Conservation (phyloP, 257 asterid species). For the Datura wrightii region DNA sequence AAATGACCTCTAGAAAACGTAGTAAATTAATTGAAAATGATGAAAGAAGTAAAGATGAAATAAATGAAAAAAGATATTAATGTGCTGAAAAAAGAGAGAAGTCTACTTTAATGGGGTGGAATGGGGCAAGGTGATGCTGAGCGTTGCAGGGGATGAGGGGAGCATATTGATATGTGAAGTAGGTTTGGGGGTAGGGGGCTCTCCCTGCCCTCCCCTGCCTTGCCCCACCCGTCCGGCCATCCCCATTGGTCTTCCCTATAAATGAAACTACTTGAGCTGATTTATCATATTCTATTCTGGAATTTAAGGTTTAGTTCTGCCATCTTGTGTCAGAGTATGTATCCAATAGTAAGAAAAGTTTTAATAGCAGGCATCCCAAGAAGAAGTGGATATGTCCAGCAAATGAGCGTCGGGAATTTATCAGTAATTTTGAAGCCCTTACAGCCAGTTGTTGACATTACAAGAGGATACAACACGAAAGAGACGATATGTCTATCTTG, state of each 20-base stretch:
- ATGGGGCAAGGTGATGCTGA: background rate
- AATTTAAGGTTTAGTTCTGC: conserved; percentile 22
- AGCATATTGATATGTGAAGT: no score
- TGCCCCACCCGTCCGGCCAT: background rate
- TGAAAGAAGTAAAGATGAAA: background rate
- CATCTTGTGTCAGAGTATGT: background rate
- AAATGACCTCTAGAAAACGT: background rate
- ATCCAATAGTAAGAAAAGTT: background rate
- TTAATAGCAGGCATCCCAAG: conserved; percentile 1
- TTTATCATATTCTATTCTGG: background rate
- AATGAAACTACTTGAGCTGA: background rate
- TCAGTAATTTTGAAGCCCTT: background rate
- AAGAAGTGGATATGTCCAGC: background rate
- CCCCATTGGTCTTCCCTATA: background rate
- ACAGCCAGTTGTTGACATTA: background rate
- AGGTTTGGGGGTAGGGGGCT: background rate
- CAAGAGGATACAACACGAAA: conserved; percentile 1
- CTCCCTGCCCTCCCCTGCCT: background rate
- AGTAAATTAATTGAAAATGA: background rate
- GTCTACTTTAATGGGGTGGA: conserved; percentile 2
- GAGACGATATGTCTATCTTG: background rate
- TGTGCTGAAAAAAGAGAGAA: background rate
- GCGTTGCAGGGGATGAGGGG: background rate
- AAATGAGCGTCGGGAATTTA: background rate
- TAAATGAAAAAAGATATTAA: background rate